These are phyloP conservation scores for Clarireedia paspali DNA, from an alignment of 2,329 filamentous ascomycete species.

Conservation along the genomic window DNA sequence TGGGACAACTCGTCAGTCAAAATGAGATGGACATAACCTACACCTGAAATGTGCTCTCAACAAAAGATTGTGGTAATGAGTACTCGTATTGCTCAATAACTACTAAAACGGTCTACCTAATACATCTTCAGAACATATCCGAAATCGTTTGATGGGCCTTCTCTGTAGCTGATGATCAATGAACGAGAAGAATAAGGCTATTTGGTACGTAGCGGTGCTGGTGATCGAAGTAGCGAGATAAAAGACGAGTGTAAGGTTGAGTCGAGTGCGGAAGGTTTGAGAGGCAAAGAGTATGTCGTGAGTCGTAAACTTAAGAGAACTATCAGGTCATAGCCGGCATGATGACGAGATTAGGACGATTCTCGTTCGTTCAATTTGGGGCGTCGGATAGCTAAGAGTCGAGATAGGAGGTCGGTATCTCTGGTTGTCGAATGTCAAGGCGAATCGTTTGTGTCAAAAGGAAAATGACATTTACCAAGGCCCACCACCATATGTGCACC, in stretches of 20 bases:
- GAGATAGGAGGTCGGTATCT: slow-evolving; percentile 31
- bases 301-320: slow-evolving; percentile 29
- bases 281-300: slow-evolving; percentile 20
- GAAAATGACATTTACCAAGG: slow-evolving; percentile 23
- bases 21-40: not conserved
- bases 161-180: slow-evolving; percentile 14
- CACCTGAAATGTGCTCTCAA: not conserved
- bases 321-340: slow-evolving; percentile 30
- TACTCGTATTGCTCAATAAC: slow-evolving; percentile 8
- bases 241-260: slow-evolving; percentile 18
- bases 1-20: not conserved
- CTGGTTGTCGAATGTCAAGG: slow-evolving; percentile 29
- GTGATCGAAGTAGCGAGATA: slow-evolving; percentile 22
- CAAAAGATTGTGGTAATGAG: not conserved
- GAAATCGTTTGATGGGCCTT: slow-evolving; percentile 13
- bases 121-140: slow-evolving; percentile 23
- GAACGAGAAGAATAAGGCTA: slow-evolving; percentile 18
- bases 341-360: slow-evolving; percentile 33
- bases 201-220: slow-evolving; percentile 5
- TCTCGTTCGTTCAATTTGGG: slow-evolving; percentile 30
- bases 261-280: slow-evolving; percentile 13
- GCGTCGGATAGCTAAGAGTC: slow-evolving; percentile 29
- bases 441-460: slow-evolving; percentile 30
- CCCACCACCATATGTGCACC: slow-evolving; percentile 21
- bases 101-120: slow-evolving; percentile 19